A percentile compares a stretch with the other conserved stretches of the same genome.
Conservation (phyloP, 108 stramenopile species). For the Poteriospumella lacustris region DNA sequence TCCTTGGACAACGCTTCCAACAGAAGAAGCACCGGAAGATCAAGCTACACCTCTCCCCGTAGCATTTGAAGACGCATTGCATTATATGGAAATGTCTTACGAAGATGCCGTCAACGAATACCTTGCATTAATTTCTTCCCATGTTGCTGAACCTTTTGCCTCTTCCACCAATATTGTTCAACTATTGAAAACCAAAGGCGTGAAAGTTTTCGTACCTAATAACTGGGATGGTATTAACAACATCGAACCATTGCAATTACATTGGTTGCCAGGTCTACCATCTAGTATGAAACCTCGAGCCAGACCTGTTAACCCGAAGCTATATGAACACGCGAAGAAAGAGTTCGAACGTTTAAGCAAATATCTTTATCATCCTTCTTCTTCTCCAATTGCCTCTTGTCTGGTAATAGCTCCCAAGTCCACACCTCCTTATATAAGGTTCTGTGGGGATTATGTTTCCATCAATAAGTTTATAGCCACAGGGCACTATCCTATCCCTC, state of each 20-base stretch:
- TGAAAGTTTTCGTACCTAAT: not conserved
- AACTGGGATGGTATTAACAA: not conserved
- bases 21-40: slow-evolving; percentile 1
- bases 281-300: too few relatives aligned
- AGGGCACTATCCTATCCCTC: slow-evolving; percentile 16
- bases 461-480: slow-evolving; percentile 24
- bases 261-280: too few relatives aligned
- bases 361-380: not conserved
- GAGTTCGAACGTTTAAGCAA: too few relatives aligned
- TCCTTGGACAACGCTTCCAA: slow-evolving; percentile 6
- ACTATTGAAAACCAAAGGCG: not conserved
- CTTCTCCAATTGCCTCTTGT: not conserved
- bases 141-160: not conserved
- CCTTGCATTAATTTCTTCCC: not conserved
- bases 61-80: slow-evolving; percentile 7
- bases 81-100: not conserved
- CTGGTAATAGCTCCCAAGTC: slow-evolving; percentile 23
- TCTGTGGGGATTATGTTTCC: slow-evolving; percentile 21
- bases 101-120: not conserved
- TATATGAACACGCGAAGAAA: too few relatives aligned
- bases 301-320: too few relatives aligned
- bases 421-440: not conserved
- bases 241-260: too few relatives aligned
- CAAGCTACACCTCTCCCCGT: slow-evolving; percentile 1
- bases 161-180: not conserved